Conservation (phyloP, 2,329 filamentous ascomycete species). For the Neonectria sp. region DNA sequence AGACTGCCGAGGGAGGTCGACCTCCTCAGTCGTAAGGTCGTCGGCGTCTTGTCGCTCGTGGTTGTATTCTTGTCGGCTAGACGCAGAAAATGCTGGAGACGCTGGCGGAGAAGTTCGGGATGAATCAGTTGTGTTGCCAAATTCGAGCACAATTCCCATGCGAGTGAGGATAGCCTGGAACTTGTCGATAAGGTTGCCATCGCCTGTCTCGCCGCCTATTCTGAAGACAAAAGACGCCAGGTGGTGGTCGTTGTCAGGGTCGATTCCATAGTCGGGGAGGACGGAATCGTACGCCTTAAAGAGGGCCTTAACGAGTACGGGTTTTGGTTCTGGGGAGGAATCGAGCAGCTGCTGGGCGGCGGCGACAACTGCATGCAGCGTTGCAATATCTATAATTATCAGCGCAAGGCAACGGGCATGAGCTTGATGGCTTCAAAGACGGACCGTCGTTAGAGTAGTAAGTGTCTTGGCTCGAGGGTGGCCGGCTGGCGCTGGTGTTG, state of each 20-base stretch:
- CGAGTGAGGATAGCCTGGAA: constrained; percentile 78
- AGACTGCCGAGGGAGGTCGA: constrained; percentile 16
- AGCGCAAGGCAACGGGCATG: constrained; percentile 18
- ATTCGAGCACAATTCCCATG: constrained; percentile 81
- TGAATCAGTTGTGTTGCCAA: constrained; percentile 57
- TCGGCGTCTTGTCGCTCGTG: constrained; percentile 13
- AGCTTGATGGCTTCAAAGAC: constrained; percentile 17
- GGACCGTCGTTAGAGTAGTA: constrained; percentile 75
- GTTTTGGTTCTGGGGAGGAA: constrained; percentile 70
- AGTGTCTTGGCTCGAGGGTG: constrained; percentile 50
- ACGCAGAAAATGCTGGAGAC: constrained; percentile 42
- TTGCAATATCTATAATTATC: constrained; percentile 77
- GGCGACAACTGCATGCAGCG: constrained; percentile 83
- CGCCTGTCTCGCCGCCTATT: constrained; percentile 76
- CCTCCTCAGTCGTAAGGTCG: constrained; percentile 20
- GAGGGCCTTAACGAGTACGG: constrained; percentile 81
- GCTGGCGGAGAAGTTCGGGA: constrained; percentile 40
- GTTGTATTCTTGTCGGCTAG: constrained; percentile 38
- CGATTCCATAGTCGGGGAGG: constrained; percentile 78
- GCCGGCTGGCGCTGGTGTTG: constrained; percentile 47
- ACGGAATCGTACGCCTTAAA: constrained; percentile 86
- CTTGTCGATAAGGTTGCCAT: constrained; percentile 74
- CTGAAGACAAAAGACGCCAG: constrained; percentile 85
- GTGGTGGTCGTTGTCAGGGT: constrained; percentile 81
- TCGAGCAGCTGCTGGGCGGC: constrained; percentile 77